phyloP scores from a whole-genome alignment of 176 grass and related monocot genomes.

The Carex pumila region DNA sequence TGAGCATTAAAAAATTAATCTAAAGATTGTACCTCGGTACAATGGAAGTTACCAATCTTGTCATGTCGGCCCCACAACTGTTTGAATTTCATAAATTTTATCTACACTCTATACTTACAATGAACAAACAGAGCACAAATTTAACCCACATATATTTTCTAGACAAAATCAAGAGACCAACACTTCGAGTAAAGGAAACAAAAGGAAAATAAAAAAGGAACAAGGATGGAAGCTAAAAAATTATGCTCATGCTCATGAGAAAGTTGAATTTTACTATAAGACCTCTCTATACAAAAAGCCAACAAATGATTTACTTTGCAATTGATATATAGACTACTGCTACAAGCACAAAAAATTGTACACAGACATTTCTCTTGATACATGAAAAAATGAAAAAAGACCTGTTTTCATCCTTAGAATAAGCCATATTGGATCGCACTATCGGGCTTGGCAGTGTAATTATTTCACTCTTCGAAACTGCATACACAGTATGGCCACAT shows the following conservation, averaged over 20 bases:
- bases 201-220: background rate
- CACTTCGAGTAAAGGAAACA: background rate
- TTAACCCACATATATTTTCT: constrained; percentile 4
- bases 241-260: background rate
- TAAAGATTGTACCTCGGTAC: constrained; percentile 25
- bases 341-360: constrained; percentile 54
- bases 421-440: constrained; percentile 69
- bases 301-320: constrained; percentile 10
- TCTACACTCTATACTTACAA: constrained; percentile 18
- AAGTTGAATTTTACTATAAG: constrained; percentile 14
- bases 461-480: constrained; percentile 69
- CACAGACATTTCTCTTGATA: constrained; percentile 52
- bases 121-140: constrained; percentile 7
- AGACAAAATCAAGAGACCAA: constrained; percentile 9
- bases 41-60: constrained; percentile 15
- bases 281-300: constrained; percentile 15
- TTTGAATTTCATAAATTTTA: constrained; percentile 19
- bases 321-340: constrained; percentile 28
- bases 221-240: constrained; percentile 6
- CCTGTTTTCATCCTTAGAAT: constrained; percentile 99
- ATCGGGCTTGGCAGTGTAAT: constrained; percentile 71
- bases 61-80: constrained; percentile 14
- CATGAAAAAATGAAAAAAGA: constrained; percentile 56
- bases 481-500: constrained; percentile 76
- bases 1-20: constrained; percentile 8